Base-by-base conservation (phyloP, 495 filamentous ascomycete genomes). In the Penicillium canariense region DNA sequence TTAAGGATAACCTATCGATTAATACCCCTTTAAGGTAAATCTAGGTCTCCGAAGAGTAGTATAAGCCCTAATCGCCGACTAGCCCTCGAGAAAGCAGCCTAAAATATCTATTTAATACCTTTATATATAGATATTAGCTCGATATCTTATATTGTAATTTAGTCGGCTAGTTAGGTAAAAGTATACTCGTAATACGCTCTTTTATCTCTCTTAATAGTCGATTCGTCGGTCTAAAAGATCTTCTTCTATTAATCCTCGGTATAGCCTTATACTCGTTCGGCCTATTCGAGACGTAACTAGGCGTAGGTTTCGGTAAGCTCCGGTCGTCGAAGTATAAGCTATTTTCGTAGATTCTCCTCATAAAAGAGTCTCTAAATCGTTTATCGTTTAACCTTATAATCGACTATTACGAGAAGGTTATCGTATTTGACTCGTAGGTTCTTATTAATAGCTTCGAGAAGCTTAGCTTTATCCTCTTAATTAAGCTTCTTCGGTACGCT, bases 71-170 rank as follows among this genome's bases (percentile, higher is more conserved):
- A 44, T 12, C 49, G 40, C 8, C 26, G 50, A 35, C n/a, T 34
- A 52, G 39, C 50, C 35, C 42, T 56, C 11, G 43, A 52, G 30
- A 53, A 65, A 28, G 15, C 39, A 62, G 22, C 62, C 61, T 1
- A 47, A 49, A 26, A 59, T 20, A 57, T 58, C 53, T 52, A 52
- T 45, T 54, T 61, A 26, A 50, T n/a, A n/a, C n/a, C n/a, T n/a
- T n/a, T n/a, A n/a, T n/a, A n/a, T n/a, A n/a, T n/a, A n/a, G 6
- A 32, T 12, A 32, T 32, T 15, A 52, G 30, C 20, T 40, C 4
- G 15, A 52, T 31, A 17, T 52, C 48, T 17, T 22, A 8, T 26
- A 39, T 15, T 4, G 35, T 40, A 34, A 32, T 9, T 40, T 52
- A 22, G 23, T 45, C 18, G 6, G 6, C 10, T 45, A 6, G 42